These are phyloP conservation scores for Malus sieversii DNA, from an alignment of 306 rosid species.

Conservation along the genomic window DNA sequence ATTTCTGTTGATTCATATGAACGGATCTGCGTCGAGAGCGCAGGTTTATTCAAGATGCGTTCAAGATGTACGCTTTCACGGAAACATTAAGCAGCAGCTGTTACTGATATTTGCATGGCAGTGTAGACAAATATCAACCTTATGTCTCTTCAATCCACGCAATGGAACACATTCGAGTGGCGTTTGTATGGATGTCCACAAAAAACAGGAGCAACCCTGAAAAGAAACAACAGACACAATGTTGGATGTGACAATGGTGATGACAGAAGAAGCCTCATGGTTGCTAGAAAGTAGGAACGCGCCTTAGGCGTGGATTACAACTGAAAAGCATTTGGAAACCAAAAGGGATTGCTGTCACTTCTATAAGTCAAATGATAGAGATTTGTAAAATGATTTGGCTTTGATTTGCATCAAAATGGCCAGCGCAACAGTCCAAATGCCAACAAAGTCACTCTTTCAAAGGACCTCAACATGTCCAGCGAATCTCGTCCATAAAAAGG, in stretches of 20 bases:
- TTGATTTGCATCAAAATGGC: neutral
- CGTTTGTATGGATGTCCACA: neutral
- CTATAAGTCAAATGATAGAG: neutral
- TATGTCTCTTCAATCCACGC: neutral
- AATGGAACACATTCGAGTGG: neutral
- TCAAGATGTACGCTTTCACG: neutral
- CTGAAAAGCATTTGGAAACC: neutral
- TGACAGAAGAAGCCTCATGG: neutral
- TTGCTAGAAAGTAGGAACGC: too few species aligned
- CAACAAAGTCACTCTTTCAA: neutral
- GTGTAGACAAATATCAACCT: neutral
- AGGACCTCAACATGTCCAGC: neutral
- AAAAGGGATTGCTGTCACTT: neutral
- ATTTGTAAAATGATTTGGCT: neutral
- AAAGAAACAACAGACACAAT: neutral
- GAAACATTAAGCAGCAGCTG: neutral
- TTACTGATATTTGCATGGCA: neutral
- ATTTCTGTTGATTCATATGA: neutral
- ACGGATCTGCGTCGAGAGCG: neutral
- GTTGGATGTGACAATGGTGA: neutral
- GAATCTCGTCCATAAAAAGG: neutral
- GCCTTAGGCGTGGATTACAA: neutral
- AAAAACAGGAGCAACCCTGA: neutral
- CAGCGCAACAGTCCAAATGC: neutral
- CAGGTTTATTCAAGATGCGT: neutral